Base-by-base conservation (phyloP, 768 basidiomycete genomes). In the Panus rudis region DNA sequence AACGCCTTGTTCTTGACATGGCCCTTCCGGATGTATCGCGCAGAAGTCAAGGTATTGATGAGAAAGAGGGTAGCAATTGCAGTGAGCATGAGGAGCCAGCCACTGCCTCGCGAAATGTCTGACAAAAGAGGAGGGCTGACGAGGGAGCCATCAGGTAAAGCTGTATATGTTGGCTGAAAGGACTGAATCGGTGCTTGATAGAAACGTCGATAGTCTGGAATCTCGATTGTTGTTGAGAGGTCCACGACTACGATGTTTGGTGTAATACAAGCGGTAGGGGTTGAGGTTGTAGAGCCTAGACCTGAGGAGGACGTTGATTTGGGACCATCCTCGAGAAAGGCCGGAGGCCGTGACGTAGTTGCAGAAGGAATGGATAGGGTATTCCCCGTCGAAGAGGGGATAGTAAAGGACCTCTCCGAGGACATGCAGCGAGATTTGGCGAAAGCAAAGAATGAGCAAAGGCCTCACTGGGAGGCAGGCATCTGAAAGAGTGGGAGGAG, bases 141-240 rank as follows among this genome's bases (percentile, higher is more conserved):
- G 31, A 81, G 70, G n/a, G 79, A 78, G n/a, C 79, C 79, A 57
- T 83, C 79, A 12, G 54, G 52, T 24, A 73, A 63, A 21, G 72
- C 56, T 26, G 60, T 50, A 56, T 76, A 79, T 8, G 57, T 49
- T 2, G 79, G 77, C 30, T 59, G 59, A 46, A 81, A 80, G 17
- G 69, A 56, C 17, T 60, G 45, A 43, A 75, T 66, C 32, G 75
- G 53, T 56, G 19, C 54, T 17, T 55, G 49, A 53, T 75, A 77
- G 61, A 64, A 75, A 17, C 57, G 56, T 45, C 55, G 47, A 56
- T 68, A 79, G 54, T 77, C 62, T 1, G 68, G 61, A 21, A 80
- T 73, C 46, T 70, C 61, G 28, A 79, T 31, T 6, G 69, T 62
- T 3, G 78, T 79, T 3, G 70, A 60, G 19, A 80, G 64, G 40